phyloP scores from a whole-genome alignment of 2,329 filamentous ascomycete genomes.

The Alternaria arborescens region DNA sequence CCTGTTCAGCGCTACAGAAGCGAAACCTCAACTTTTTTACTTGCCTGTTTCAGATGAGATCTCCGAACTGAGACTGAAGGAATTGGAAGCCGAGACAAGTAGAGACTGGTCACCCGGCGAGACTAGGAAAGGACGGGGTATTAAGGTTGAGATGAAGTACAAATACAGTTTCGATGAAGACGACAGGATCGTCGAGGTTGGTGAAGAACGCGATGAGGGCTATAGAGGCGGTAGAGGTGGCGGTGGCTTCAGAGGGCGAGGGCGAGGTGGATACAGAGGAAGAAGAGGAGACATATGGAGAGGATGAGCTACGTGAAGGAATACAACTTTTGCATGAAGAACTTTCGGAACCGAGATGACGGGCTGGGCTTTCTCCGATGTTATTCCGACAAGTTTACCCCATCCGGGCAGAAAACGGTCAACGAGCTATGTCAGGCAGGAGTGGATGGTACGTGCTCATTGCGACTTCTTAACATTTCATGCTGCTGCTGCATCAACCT shows the following conservation, averaged over 20 bases:
- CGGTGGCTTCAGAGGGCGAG: constrained; percentile 11
- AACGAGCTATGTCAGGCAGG: neutral
- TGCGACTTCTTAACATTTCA: neutral
- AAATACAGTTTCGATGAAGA: constrained; percentile 56
- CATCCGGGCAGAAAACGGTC: neutral
- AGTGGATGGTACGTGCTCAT: neutral
- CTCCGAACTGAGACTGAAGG: constrained; percentile 70
- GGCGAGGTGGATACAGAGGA: constrained; percentile 8
- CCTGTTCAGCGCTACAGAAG: constrained; percentile 66
- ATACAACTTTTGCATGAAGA: neutral
- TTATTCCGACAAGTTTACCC: neutral
- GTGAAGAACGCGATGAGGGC: constrained; percentile 38
- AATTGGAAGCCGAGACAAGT: constrained; percentile 59
- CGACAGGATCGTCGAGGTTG: constrained; percentile 54
- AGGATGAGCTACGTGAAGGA: constrained; percentile 2
- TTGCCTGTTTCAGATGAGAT: constrained; percentile 71
- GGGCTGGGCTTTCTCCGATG: neutral
- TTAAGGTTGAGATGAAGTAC: constrained; percentile 44
- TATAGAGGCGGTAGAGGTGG: constrained; percentile 9
- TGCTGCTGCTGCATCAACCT: neutral
- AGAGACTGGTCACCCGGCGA: constrained; percentile 52
- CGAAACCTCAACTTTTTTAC: constrained; percentile 72
- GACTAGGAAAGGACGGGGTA: constrained; percentile 40
- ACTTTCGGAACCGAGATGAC: neutral
- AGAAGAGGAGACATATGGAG: constrained; percentile 10